Percentiles rank a stretch among this genome's conserved stretches.
Evolutionary conservation across 768 basidiomycete genomes (phyloP).

Genomic region (Panaeolus papilionaceus): DNA sequence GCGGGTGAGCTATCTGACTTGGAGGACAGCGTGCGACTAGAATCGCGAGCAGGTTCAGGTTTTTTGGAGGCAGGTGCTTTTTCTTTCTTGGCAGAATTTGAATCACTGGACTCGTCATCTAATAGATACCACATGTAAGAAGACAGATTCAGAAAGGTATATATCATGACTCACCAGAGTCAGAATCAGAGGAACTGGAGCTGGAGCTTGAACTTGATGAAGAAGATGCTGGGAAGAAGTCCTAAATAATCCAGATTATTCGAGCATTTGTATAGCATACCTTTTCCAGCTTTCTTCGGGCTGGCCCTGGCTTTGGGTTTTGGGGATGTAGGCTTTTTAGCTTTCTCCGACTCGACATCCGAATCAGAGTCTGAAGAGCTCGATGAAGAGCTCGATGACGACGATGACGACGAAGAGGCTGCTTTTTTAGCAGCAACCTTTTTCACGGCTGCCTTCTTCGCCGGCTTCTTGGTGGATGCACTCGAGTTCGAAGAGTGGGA

Average conservation of each 20-base stretch:
- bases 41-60: conserved; percentile 12
- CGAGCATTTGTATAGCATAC: not conserved
- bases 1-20: conserved; percentile 12
- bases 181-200: conserved; percentile 38
- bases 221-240: not conserved
- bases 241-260: not conserved
- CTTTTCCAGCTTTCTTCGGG: not conserved
- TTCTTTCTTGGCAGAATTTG: conserved; percentile 30
- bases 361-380: conserved; percentile 21
- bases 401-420: conserved; percentile 16
- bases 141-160: not conserved
- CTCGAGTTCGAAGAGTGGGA: conserved; percentile 29
- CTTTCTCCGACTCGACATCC: not conserved
- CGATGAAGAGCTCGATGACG: conserved; percentile 19
- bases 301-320: not conserved
- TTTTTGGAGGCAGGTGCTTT: not conserved
- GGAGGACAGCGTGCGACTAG: conserved; percentile 16
- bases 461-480: conserved; percentile 2
- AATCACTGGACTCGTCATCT: conserved; percentile 44
- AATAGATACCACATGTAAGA: not conserved
- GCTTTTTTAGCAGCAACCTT: conserved; percentile 17
- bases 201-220: conserved; percentile 27
- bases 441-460: conserved; percentile 13
- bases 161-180: conserved; percentile 31
- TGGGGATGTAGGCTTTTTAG: not conserved